Percentiles rank a stretch among this genome's conserved stretches.
These are phyloP conservation scores for Cladophialophora chaetospira DNA, from an alignment of 2,329 filamentous ascomycete genomes.

Conservation along the genomic window DNA sequence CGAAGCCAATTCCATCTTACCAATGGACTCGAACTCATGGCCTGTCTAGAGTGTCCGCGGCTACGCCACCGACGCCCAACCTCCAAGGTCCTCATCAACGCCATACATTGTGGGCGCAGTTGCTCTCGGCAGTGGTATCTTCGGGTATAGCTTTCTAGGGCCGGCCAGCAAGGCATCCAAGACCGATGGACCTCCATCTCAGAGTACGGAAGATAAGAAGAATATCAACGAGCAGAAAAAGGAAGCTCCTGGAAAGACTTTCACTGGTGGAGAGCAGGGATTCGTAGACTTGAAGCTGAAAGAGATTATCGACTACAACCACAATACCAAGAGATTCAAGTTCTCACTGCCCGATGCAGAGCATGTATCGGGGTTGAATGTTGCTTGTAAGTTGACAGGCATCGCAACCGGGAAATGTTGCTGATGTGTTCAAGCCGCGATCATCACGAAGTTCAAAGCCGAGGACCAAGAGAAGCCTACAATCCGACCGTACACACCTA, in stretches of 20 bases:
- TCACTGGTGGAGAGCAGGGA: slow-evolving; percentile 86
- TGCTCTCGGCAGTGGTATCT: slow-evolving; percentile 61
- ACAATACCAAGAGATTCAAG: slow-evolving; percentile 91
- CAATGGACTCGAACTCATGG: neutral
- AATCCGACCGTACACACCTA: slow-evolving; percentile 89
- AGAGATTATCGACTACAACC: slow-evolving; percentile 76
- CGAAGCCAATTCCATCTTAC: no score
- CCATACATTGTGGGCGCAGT: slow-evolving; percentile 50
- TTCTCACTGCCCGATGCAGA: slow-evolving; percentile 85
- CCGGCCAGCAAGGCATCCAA: slow-evolving; percentile 35
- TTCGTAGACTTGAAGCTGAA: slow-evolving; percentile 81
- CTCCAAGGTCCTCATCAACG: slow-evolving; percentile 51
- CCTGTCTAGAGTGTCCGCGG: slow-evolving; percentile 60
- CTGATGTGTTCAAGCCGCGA: slow-evolving; percentile 55
- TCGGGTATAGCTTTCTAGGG: slow-evolving; percentile 50
- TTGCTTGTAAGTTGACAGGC: slow-evolving; percentile 63
- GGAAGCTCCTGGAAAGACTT: slow-evolving; percentile 47
- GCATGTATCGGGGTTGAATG: slow-evolving; percentile 76
- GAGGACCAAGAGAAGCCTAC: slow-evolving; percentile 81
- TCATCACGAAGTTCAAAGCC: slow-evolving; percentile 90
- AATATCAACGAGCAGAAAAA: slow-evolving; percentile 8
- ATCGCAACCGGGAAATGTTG: slow-evolving; percentile 8
- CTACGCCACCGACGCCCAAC: slow-evolving; percentile 69
- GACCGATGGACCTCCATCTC: slow-evolving; percentile 32
- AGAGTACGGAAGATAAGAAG: slow-evolving; percentile 21